Conservation (phyloP, 495 filamentous ascomycete genomes). For the Lichenothelia convexa region DNA sequence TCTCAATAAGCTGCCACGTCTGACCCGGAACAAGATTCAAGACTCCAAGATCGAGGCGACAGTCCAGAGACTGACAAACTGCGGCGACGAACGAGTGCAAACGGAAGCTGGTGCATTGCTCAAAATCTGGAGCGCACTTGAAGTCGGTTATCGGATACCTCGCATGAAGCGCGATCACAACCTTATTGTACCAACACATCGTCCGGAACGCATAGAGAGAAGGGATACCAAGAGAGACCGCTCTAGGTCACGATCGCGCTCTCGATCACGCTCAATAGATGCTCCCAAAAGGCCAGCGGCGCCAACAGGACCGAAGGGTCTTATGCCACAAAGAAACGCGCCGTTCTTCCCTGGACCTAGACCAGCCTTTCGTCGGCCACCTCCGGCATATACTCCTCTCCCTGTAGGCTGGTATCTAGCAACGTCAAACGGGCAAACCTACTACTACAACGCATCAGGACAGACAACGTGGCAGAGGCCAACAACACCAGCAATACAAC, state of each 20-base stretch:
- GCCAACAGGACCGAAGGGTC: conserved; percentile 50
- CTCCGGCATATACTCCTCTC: conserved; percentile 38
- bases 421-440: conserved; percentile 43
- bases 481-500: conserved; percentile 38
- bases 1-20: conserved; percentile 67
- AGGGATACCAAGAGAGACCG: conserved; percentile 25
- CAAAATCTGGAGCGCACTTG: conserved; percentile 71
- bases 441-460: conserved; percentile 64
- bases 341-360: conserved; percentile 41
- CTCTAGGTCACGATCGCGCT: conserved; percentile 33
- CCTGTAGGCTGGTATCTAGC: conserved; percentile 69
- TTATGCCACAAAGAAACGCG: conserved; percentile 40
- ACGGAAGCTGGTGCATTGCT: conserved; percentile 52
- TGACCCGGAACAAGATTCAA: conserved; percentile 92
- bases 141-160: conserved; percentile 89
- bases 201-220: conserved; percentile 42
- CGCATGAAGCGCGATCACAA: conserved; percentile 50
- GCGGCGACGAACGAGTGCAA: conserved; percentile 56
- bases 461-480: conserved; percentile 66
- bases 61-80: conserved; percentile 48
- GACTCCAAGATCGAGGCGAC: conserved; percentile 89
- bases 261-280: conserved; percentile 33
- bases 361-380: conserved; percentile 26
- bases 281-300: conserved; percentile 33
- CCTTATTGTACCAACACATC: conserved; percentile 35